Conservation (phyloP, 352 stramenopile genomes). For the Pythium apleroticum region DNA sequence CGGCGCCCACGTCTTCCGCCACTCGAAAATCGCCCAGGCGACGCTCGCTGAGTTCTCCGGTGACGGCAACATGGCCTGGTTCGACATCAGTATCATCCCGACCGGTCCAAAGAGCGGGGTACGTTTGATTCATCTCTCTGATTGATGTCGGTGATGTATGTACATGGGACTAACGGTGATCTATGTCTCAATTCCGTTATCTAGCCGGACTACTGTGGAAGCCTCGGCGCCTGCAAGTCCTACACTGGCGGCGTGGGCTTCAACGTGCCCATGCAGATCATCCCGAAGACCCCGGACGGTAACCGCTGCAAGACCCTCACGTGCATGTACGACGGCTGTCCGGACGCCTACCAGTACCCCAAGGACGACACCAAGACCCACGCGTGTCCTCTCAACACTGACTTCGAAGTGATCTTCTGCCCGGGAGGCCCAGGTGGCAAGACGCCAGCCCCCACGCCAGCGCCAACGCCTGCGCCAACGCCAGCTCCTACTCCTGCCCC, state of each 20-base stretch:
- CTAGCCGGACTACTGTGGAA: conserved; percentile 51
- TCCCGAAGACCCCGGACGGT: conserved; percentile 32
- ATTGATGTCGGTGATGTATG: background rate
- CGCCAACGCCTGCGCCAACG: background rate
- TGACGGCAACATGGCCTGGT: conserved; percentile 51
- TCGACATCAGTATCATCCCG: conserved; percentile 78
- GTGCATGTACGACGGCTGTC: conserved; percentile 53
- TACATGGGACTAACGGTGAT: background rate
- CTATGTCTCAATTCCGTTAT: background rate
- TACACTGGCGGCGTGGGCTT: conserved; percentile 64
- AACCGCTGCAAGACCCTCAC: conserved; percentile 47
- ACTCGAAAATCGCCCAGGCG: background rate
- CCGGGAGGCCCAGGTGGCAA: background rate
- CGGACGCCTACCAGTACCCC: conserved; percentile 69
- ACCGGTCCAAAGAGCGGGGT: conserved; percentile 55
- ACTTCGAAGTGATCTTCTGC: conserved; percentile 61
- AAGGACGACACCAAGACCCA: conserved; percentile 68
- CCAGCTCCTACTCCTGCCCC: background rate
- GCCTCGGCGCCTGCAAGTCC: conserved; percentile 53
- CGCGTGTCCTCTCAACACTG: conserved; percentile 36
- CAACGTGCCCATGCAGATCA: conserved; percentile 72
- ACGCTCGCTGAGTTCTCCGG: conserved; percentile 41
- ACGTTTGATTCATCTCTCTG: conserved; percentile 26
- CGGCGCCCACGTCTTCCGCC: conserved; percentile 41
- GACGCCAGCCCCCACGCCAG: conserved; percentile 14